Conservation (phyloP, 179 eudicot genomes). For the Beta lomatogona region DNA sequence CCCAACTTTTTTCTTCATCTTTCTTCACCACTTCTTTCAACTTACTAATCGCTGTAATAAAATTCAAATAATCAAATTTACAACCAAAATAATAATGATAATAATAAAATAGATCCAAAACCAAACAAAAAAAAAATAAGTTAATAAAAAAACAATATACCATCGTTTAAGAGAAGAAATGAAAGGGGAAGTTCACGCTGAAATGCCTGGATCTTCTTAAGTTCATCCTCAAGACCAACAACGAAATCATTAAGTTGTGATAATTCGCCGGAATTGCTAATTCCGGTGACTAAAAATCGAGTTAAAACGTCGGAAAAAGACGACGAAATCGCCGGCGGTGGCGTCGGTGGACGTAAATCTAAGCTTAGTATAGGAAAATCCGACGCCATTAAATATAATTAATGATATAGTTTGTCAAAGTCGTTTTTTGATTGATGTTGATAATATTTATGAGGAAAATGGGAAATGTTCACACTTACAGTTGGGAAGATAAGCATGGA, state of each 20-base stretch:
- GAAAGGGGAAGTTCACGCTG: slow-evolving; percentile 56
- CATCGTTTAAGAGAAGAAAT: slow-evolving; percentile 33
- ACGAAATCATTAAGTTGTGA: slow-evolving; percentile 25
- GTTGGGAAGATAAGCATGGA: slow-evolving; percentile 14
- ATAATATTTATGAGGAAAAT: neutral
- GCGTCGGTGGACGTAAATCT: slow-evolving; percentile 40
- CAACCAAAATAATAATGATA: neutral
- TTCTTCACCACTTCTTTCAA: slow-evolving; percentile 35
- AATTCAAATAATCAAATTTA: neutral
- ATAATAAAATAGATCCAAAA: neutral
- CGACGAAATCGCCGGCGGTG: slow-evolving; percentile 2
- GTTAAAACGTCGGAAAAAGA: slow-evolving; percentile 10
- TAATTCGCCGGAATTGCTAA: neutral
- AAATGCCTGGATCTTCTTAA: slow-evolving; percentile 45
- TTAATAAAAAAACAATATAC: too few relatives aligned
- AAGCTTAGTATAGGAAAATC: slow-evolving; percentile 33
- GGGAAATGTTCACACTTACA: neutral
- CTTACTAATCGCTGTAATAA: slow-evolving; percentile 30
- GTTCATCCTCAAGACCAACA: slow-evolving; percentile 33
- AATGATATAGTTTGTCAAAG: too few relatives aligned
- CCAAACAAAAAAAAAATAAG: neutral
- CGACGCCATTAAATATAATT: slow-evolving; percentile 24
- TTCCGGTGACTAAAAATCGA: slow-evolving; percentile 3
- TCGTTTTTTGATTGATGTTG: neutral
- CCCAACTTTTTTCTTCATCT: slow-evolving; percentile 6